Conservation (phyloP, 2,329 filamentous ascomycete species). For the Cordyceps cateniannulata region DNA sequence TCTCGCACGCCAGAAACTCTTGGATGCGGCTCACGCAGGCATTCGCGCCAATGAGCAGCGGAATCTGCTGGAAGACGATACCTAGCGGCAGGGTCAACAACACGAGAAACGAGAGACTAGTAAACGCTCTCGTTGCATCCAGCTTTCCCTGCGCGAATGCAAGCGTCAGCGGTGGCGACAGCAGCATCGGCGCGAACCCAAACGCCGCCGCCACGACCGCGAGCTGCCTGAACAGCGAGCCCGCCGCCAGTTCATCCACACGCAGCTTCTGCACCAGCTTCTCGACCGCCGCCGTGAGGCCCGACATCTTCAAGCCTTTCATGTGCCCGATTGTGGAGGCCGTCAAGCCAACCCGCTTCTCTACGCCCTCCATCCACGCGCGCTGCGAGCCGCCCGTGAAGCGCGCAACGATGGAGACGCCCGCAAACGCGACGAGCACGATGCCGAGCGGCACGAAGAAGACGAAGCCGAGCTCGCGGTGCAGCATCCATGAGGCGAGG, state of each 20-base stretch:
- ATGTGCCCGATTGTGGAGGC: too few species aligned
- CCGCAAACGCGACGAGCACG: conserved; percentile 12
- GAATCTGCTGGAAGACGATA: conserved; percentile 12
- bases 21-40: conserved; percentile 12
- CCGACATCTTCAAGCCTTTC: too few species aligned
- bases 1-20: conserved; percentile 12
- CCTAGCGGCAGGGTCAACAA: conserved; percentile 15
- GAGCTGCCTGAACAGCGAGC: too few species aligned
- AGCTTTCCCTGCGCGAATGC: conserved; percentile 16
- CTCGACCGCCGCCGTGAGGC: too few species aligned
- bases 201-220: conserved; percentile 16
- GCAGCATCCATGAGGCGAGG: conserved; percentile 24
- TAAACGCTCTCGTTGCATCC: conserved; percentile 18
- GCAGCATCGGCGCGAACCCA: conserved; percentile 35
- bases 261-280: too few species aligned
- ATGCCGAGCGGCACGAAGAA: conserved; percentile 23
- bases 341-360: too few species aligned
- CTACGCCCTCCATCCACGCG: too few species aligned
- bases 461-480: conserved; percentile 22
- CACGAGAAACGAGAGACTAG: conserved; percentile 17
- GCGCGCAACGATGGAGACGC: conserved; percentile 13
- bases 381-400: too few species aligned
- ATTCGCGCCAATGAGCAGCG: conserved; percentile 1
- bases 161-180: conserved; percentile 23
- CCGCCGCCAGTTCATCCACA: too few species aligned